Base-by-base conservation (phyloP, 257 asterid species). In the Solanum chilense region DNA sequence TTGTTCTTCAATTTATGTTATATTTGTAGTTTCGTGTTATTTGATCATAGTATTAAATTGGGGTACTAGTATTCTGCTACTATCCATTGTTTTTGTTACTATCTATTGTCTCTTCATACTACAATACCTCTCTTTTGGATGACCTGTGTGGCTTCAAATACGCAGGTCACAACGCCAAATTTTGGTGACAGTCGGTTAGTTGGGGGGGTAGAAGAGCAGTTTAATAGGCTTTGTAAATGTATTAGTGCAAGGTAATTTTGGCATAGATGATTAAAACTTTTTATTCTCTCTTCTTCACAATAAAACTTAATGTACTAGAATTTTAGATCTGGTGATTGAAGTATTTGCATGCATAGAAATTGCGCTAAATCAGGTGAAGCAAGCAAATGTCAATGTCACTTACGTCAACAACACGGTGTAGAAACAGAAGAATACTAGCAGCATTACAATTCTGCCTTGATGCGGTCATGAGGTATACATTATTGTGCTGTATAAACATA, bases 371-470 rank as follows among this genome's bases (percentile, higher is more conserved):
- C 81, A 73, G 27, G 47, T 73, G 49, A 73, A 20, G 29, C 5
- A 35, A 37, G 41, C 16, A 20, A 73, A 77, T 45, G 69, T 76
- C 89, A 89, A 89, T 41, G 85, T 87, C 5, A 90, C 99, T 94
- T 97, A 97, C 99, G 92, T 96, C 99, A 90, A 97, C 98, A 82
- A 97, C 94, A 83, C 99, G 97, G 91, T 97, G 99, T 89, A 97
- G 95, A 91, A 97, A 97, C 45, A 96, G 92, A 90, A 97, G 92
- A 88, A 96, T 94, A 94, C 99, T 96, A 58, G 99, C 98, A 82
- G 99, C 99, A 93, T 97, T 97, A 92, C 99, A 96, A 89, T 97
- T 97, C 92, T 96, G 98, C 92, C 99, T 92, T 15, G 99, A 90
- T 27, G 99, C 99, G 82, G 92, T 95, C 99, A 97, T 96, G 87